phyloP scores from a whole-genome alignment of 2,329 filamentous ascomycete species.

The Fusarium newnesense region DNA sequence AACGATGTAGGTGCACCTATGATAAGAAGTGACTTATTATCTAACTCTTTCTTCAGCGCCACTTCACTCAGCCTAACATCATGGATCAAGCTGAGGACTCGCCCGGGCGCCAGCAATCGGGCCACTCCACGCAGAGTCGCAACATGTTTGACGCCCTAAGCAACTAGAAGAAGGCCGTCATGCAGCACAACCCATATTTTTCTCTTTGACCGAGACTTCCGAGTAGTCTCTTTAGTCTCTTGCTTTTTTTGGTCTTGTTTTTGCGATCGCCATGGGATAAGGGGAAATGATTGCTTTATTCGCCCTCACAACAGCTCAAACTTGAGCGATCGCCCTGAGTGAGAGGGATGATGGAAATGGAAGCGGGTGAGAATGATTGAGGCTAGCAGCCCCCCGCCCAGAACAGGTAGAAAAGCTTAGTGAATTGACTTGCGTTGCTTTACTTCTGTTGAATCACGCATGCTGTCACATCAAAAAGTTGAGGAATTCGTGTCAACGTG shows the following conservation, averaged over 20 bases:
- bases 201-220: not conserved
- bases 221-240: not conserved
- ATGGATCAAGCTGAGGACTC: not conserved
- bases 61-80: not conserved
- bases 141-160: slow-evolving; percentile 32
- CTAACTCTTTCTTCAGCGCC: not conserved
- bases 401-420: slow-evolving; percentile 1
- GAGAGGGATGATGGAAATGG: not conserved
- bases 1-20: not conserved
- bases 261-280: not conserved
- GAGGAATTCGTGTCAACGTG: not conserved
- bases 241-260: not conserved
- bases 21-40: not conserved
- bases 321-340: not conserved
- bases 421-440: not conserved
- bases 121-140: slow-evolving; percentile 28
- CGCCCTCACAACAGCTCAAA: not conserved
- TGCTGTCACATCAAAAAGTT: not conserved
- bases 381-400: not conserved
- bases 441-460: not conserved
- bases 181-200: not conserved
- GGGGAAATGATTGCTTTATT: not conserved
- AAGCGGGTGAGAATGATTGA: not conserved
- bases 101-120: slow-evolving; percentile 1
- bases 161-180: not conserved